Base-by-base conservation (phyloP, 129 eudicot genomes). In the Artemisia annua region DNA sequence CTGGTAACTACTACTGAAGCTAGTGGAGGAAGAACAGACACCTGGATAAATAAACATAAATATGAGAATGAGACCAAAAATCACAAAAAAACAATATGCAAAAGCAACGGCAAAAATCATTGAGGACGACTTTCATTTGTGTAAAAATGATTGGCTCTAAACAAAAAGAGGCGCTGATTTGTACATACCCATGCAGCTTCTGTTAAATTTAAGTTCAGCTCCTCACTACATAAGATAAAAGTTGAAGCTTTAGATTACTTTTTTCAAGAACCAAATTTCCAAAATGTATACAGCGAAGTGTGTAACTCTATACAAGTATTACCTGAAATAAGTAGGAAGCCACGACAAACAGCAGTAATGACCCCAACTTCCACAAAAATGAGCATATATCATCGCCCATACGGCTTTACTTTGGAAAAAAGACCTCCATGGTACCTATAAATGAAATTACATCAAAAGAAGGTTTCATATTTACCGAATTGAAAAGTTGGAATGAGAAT, bases 281-380 rank as follows among this genome's bases (percentile, higher is more conserved):
- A 65, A 39, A 39, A 61, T 8, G 18, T 14, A 10, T 17, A n/a
- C 44, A 48, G 0, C 12, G 52, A 17, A 43, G 63, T 7, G 15
- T 28, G 17, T 69, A 69, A 14, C 14, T 62, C 69, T 70, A 46
- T 56, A 26, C 70, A 30, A 39, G 5, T 58, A 20, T 62, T 74
- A 94, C 99, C 99, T 94, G 80, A 90, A 90, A 83, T 90, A 94
- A 66, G 99, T 94, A 71, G 99, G 99, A 20, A 94, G 96, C 99
- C 99, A 94, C 51, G 99, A 94, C 58, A 94, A 87, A 82, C 97
- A 90, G 49, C 89, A 84, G 82, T 87, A 94, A 74, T 94, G 99
- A 67, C 99, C 99, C 99, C 99, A 94, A 77, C 97, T 94, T 78
- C 99, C 99, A 83, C 99, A 95, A 82, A 95, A 95, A 85, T 95